Evolutionary conservation across 805 yeast species (phyloP).

Genomic region (Hanseniaspora mollemarum): DNA sequence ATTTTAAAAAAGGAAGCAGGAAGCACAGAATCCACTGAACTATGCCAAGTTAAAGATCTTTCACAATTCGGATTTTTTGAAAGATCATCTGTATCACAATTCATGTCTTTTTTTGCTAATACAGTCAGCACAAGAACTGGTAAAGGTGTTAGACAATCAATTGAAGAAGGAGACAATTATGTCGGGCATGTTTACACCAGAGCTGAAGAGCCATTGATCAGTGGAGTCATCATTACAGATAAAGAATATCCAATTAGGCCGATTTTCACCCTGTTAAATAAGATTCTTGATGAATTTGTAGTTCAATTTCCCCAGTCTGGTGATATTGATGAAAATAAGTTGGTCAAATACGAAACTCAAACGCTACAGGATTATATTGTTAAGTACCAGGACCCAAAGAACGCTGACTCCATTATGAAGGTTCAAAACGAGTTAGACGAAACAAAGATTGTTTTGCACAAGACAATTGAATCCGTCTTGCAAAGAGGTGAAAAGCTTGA

Average conservation of each 20-base stretch:
- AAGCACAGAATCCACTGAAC: slow-evolving; percentile 44
- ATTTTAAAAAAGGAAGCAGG: slow-evolving; percentile 48
- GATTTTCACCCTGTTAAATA: slow-evolving; percentile 85
- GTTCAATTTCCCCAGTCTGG: slow-evolving; percentile 63
- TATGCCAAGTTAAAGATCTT: slow-evolving; percentile 70
- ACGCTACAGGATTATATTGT: slow-evolving; percentile 47
- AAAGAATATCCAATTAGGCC: slow-evolving; percentile 95
- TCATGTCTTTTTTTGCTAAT: slow-evolving; percentile 86
- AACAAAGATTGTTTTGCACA: slow-evolving; percentile 89
- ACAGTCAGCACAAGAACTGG: slow-evolving; percentile 82
- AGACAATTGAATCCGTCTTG: slow-evolving; percentile 85
- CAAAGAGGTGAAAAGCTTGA: slow-evolving; percentile 96
- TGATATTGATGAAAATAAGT: slow-evolving; percentile 31
- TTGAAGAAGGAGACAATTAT: slow-evolving; percentile 78
- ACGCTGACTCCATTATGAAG: slow-evolving; percentile 92
- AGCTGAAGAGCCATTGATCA: slow-evolving; percentile 60
- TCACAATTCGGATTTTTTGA: slow-evolving; percentile 84
- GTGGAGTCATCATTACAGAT: slow-evolving; percentile 86
- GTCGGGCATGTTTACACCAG: slow-evolving; percentile 87
- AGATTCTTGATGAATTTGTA: slow-evolving; percentile 79
- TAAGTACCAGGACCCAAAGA: slow-evolving; percentile 91
- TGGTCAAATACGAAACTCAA: slow-evolving; percentile 24
- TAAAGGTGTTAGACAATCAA: slow-evolving; percentile 84
- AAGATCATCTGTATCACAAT: slow-evolving; percentile 69
- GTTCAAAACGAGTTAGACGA: slow-evolving; percentile 97